phyloP scores from a whole-genome alignment of 768 basidiomycete species.

The Lentinula boryana region DNA sequence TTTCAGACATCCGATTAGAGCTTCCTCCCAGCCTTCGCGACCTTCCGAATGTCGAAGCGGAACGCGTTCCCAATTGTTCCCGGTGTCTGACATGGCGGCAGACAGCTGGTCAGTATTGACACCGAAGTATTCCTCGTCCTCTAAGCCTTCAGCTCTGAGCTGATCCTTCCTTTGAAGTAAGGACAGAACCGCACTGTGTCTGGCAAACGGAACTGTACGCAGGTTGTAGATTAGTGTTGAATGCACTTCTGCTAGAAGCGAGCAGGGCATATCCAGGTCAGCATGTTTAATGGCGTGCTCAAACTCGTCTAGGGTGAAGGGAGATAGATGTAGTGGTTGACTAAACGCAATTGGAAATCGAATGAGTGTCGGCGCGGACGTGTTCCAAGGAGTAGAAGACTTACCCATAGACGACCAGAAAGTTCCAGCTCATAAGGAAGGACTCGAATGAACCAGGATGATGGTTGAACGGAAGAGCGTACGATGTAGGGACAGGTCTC shows the following conservation, averaged over 20 bases:
- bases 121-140: slow-evolving; percentile 42
- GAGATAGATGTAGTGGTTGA: slow-evolving; percentile 80
- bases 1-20: slow-evolving; percentile 81
- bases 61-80: slow-evolving; percentile 84
- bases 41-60: slow-evolving; percentile 68
- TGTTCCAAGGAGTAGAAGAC: slow-evolving; percentile 16
- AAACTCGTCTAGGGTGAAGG: slow-evolving; percentile 90
- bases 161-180: slow-evolving; percentile 43
- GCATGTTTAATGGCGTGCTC: slow-evolving; percentile 83
- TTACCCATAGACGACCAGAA: slow-evolving; percentile 90
- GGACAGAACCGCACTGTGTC: slow-evolving; percentile 71
- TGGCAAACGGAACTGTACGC: slow-evolving; percentile 72
- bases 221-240: slow-evolving; percentile 84
- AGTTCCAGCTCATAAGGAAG: slow-evolving; percentile 92
- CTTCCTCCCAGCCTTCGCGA: slow-evolving; percentile 88
- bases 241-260: slow-evolving; percentile 83
- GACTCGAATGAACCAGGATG: slow-evolving; percentile 65
- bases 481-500: slow-evolving; percentile 60
- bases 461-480: slow-evolving; percentile 64
- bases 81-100: slow-evolving; percentile 68
- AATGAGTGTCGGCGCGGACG: slow-evolving; percentile 3
- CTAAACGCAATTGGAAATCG: slow-evolving; percentile 30
- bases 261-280: slow-evolving; percentile 59
- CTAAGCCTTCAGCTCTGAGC: slow-evolving; percentile 31
- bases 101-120: slow-evolving; percentile 59